phyloP scores from a whole-genome alignment of 2,329 filamentous ascomycete genomes.

The Phoma herbarum region DNA sequence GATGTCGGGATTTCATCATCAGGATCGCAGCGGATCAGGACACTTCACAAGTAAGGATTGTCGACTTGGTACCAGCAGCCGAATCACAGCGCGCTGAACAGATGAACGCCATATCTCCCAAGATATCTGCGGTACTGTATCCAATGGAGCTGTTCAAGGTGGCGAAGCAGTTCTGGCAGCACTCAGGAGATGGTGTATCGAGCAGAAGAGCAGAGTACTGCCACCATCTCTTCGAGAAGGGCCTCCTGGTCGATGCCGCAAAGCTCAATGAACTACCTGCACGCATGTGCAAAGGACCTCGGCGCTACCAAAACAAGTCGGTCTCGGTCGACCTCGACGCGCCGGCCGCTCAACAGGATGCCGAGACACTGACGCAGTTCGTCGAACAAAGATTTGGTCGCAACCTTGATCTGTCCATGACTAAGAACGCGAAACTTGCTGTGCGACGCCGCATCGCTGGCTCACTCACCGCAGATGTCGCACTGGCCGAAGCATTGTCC shows the following conservation, averaged over 20 bases:
- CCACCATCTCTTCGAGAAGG: slow-evolving; percentile 75
- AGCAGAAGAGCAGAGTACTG: slow-evolving; percentile 93
- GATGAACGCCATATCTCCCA: slow-evolving; percentile 55
- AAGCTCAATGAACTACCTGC: slow-evolving; percentile 46
- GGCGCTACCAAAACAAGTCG: slow-evolving; percentile 75
- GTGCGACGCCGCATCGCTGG: slow-evolving; percentile 89
- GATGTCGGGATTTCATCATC: slow-evolving; percentile 78
- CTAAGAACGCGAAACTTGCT: slow-evolving; percentile 83
- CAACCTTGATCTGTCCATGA: slow-evolving; percentile 82
- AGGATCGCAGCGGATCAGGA: slow-evolving; percentile 64
- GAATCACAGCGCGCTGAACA: slow-evolving; percentile 60
- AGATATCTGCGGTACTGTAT: slow-evolving; percentile 69
- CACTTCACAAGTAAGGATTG: slow-evolving; percentile 59
- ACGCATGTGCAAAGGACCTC: slow-evolving; percentile 72
- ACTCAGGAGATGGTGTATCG: slow-evolving; percentile 90
- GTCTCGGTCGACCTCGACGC: slow-evolving; percentile 57
- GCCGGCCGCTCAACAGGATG: slow-evolving; percentile 26
- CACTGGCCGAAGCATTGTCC: slow-evolving; percentile 68
- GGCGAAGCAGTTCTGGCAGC: slow-evolving; percentile 98
- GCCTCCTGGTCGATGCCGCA: slow-evolving; percentile 65
- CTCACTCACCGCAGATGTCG: slow-evolving; percentile 76
- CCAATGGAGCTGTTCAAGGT: slow-evolving; percentile 71
- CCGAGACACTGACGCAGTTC: slow-evolving; percentile 66
- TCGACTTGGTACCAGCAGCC: slow-evolving; percentile 71
- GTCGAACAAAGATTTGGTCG: slow-evolving; percentile 94